Conservation (phyloP, 306 rosid genomes). For the Alnus rubra region DNA sequence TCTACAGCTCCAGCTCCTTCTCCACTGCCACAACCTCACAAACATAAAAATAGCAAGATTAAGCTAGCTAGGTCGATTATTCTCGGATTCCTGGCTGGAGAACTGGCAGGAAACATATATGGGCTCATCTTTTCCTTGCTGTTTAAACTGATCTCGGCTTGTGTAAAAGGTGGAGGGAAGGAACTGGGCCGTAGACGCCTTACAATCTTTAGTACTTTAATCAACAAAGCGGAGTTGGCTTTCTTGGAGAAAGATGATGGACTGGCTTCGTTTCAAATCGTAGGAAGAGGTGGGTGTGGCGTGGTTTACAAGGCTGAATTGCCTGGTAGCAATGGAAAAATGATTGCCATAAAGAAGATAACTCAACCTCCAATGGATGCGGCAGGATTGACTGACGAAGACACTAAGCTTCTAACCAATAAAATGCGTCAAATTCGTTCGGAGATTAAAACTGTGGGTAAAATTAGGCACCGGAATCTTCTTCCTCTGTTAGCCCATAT, state of each 20-base stretch:
- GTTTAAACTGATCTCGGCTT: slow-evolving; percentile 56
- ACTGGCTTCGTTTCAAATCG: slow-evolving; percentile 49
- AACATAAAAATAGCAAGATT: slow-evolving; percentile 29
- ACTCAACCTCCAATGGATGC: slow-evolving; percentile 70
- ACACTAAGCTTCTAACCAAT: slow-evolving; percentile 56
- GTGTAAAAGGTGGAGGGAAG: slow-evolving; percentile 56
- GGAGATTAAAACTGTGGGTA: slow-evolving; percentile 78
- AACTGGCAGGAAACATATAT: slow-evolving; percentile 57
- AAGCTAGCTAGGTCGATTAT: slow-evolving; percentile 58
- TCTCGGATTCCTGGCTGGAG: slow-evolving; percentile 76
- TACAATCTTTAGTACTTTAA: slow-evolving; percentile 69
- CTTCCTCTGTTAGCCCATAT: slow-evolving; percentile 79
- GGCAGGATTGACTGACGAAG: slow-evolving; percentile 60
- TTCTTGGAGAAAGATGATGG: slow-evolving; percentile 84
- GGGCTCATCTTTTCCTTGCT: slow-evolving; percentile 66
- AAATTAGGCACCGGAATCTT: slow-evolving; percentile 84
- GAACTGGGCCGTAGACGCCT: slow-evolving; percentile 54
- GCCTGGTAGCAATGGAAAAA: slow-evolving; percentile 65
- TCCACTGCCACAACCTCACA: slow-evolving; percentile 1
- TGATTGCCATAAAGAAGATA: slow-evolving; percentile 82
- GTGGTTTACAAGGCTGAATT: slow-evolving; percentile 75
- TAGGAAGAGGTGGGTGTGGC: slow-evolving; percentile 87
- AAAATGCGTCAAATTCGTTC: slow-evolving; percentile 87
- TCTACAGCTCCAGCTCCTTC: slow-evolving; percentile 35
- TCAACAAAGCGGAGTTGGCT: slow-evolving; percentile 64